phyloP scores from a whole-genome alignment of 1,284 basidiomycete species.

The Trichosporon sp. region DNA sequence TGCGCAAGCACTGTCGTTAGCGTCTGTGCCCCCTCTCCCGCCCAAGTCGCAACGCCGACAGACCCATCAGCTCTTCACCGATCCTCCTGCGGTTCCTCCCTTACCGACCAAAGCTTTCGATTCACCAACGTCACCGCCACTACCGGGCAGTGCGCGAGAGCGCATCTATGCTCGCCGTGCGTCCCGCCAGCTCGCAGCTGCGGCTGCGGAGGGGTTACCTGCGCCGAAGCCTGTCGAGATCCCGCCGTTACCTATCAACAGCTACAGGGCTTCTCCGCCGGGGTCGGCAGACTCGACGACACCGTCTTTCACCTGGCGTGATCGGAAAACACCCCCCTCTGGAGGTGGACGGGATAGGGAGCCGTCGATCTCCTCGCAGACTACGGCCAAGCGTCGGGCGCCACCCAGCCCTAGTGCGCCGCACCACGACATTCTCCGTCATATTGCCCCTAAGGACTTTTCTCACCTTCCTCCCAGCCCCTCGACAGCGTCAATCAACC shows the following conservation, averaged over 20 bases:
- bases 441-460: slow-evolving; percentile 65
- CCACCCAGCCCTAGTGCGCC: slow-evolving; percentile 38
- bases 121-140: slow-evolving; percentile 18
- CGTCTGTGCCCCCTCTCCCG: slow-evolving; percentile 24
- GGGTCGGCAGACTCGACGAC: slow-evolving; percentile 45
- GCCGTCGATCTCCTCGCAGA: slow-evolving; percentile 18
- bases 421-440: slow-evolving; percentile 58
- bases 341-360: slow-evolving; percentile 21
- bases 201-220: slow-evolving; percentile 16
- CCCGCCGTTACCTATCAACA: slow-evolving; percentile 27
- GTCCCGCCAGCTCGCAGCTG: slow-evolving; percentile 32
- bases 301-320: slow-evolving; percentile 30
- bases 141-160: slow-evolving; percentile 47
- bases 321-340: slow-evolving; percentile 45
- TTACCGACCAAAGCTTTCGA: slow-evolving; percentile 17
- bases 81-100: slow-evolving; percentile 1
- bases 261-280: slow-evolving; percentile 36
- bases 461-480: slow-evolving; percentile 86
- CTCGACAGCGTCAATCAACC: slow-evolving; percentile 77
- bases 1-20: slow-evolving; percentile 2
- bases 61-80: slow-evolving; percentile 6
- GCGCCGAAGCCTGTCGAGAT: slow-evolving; percentile 26
- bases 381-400: slow-evolving; percentile 23
- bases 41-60: slow-evolving; percentile 20
- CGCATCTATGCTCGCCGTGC: slow-evolving; percentile 48